Evolutionary conservation across 2,329 filamentous ascomycete genomes (phyloP), one percentile per base, ranked within the genome.

Genomic region (Phialophora chinensis): DNA sequence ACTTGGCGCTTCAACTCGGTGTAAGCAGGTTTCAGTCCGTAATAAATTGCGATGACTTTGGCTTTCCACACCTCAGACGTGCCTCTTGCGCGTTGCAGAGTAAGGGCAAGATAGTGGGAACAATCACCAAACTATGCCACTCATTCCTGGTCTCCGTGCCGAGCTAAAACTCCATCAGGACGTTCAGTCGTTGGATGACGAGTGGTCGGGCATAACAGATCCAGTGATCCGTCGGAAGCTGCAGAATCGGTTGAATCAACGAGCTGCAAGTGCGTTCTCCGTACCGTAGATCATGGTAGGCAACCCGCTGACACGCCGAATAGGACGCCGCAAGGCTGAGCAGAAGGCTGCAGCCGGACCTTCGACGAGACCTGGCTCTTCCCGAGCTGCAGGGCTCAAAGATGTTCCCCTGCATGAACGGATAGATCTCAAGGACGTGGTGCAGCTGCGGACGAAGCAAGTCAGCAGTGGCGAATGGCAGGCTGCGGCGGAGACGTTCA

Each of bases 121-220:
- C 11, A 52, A n/a, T n/a, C 10, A 17, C n/a, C 12, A 52, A 35
- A 44, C 29, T n/a, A 66, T 68, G 63, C 33, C 60, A n/a, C 49
- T 35, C 4, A 11, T 31, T 50, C 52, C 60, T 23, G 47, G 31
- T 17, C 57, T 69, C 42, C 50, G 31, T 20, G 67, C 67, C 23
- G 63, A 71, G 56, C 62, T 70, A 27, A 69, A 67, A 66, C 66
- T 71, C 38, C 67, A 69, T 72, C 63, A 65, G 63, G 70, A 60
- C 56, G 55, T 67, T 20, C 69, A 71, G 17, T 59, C 62, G 3
- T 27, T 71, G 3, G 75, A 81, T 67, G 81, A 83, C 60, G 77
- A 83, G 73, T 83, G 82, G 81, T 82, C 80, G 44, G 82, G 81
- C 3, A 78, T 74, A 27, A 81, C 70, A 17, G 77, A 83, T 75